phyloP scores from a whole-genome alignment of 768 basidiomycete genomes.

The Coprinellus aureogranulatus region DNA sequence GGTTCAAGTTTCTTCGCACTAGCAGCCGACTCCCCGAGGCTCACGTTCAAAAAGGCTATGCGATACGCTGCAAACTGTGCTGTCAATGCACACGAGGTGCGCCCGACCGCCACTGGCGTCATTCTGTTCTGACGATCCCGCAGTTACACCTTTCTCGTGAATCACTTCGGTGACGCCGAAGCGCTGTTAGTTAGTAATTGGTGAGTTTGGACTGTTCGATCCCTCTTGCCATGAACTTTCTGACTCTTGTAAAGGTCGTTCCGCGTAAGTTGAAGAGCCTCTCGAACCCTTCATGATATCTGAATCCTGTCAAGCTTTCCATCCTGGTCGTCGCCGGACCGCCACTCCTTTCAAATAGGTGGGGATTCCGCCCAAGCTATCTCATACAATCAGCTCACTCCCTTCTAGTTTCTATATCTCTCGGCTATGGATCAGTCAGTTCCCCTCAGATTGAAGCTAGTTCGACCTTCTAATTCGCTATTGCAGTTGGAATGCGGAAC shows the following conservation, averaged over 20 bases:
- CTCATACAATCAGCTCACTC: neutral
- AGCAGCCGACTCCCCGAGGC: no score
- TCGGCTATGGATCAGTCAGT: conserved; percentile 9
- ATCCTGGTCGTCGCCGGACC: conserved; percentile 2
- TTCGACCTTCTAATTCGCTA: neutral
- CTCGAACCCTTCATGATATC: neutral
- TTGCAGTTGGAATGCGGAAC: conserved; percentile 7
- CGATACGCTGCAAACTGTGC: neutral
- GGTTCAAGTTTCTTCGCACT: no score
- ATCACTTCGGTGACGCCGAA: neutral
- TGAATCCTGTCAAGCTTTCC: neutral
- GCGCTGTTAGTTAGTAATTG: neutral
- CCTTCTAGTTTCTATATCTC: conserved; percentile 8
- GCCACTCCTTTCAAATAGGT: conserved; percentile 9
- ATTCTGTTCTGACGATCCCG: neutral
- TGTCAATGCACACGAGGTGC: conserved; percentile 1
- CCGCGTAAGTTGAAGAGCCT: neutral
- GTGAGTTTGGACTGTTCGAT: no score
- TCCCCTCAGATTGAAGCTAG: neutral
- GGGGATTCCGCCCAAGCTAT: neutral
- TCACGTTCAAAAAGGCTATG: neutral
- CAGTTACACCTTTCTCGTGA: conserved; percentile 1
- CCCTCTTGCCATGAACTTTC: no score
- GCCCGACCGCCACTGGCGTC: neutral
- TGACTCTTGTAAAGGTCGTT: no score